Percentiles rank a stretch among this genome's conserved stretches.
These are phyloP conservation scores for Aspergillus felis DNA, from an alignment of 2,329 filamentous ascomycete species.

Conservation along the genomic window DNA sequence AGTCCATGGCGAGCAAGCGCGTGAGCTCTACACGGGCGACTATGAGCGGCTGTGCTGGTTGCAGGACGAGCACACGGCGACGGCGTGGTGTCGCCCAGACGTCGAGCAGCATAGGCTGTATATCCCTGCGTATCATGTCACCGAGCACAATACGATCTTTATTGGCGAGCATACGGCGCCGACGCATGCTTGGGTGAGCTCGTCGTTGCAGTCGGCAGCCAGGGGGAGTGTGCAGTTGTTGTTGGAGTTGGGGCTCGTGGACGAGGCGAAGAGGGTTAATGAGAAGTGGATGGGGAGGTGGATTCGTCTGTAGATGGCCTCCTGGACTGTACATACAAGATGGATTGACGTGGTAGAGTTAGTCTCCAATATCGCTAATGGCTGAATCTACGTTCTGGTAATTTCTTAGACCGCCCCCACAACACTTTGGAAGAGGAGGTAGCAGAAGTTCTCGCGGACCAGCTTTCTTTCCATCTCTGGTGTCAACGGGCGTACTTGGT, in stretches of 20 bases:
- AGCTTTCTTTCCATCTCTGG: too few species aligned
- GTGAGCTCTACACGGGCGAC: conserved; percentile 28
- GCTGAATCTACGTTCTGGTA: too few species aligned
- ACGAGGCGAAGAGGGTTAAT: conserved; percentile 63
- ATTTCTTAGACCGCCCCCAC: too few species aligned
- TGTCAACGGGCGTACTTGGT: too few species aligned
- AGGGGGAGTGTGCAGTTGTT: conserved; percentile 29
- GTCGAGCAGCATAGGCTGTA: conserved; percentile 32
- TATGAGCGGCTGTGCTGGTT: conserved; percentile 34
- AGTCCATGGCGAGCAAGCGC: conserved; percentile 24
- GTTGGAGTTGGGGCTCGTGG: conserved; percentile 59
- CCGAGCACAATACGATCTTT: conserved; percentile 33
- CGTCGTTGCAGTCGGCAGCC: conserved; percentile 27
- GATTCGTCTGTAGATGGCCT: too few species aligned
- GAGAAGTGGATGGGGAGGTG: too few species aligned
- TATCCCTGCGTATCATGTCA: conserved; percentile 31
- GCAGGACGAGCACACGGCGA: conserved; percentile 25
- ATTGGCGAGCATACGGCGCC: conserved; percentile 35
- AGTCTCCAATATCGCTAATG: too few species aligned
- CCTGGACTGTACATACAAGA: too few species aligned
- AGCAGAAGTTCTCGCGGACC: too few species aligned
- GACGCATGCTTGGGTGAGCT: conserved; percentile 34
- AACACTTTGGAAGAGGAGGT: too few species aligned
- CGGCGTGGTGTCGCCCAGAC: conserved; percentile 28
- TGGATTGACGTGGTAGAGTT: too few species aligned